Evolutionary conservation across 2,329 filamentous ascomycete species (phyloP), one percentile per base, ranked within the genome.

Genomic region (Cladophialophora carrionii): DNA sequence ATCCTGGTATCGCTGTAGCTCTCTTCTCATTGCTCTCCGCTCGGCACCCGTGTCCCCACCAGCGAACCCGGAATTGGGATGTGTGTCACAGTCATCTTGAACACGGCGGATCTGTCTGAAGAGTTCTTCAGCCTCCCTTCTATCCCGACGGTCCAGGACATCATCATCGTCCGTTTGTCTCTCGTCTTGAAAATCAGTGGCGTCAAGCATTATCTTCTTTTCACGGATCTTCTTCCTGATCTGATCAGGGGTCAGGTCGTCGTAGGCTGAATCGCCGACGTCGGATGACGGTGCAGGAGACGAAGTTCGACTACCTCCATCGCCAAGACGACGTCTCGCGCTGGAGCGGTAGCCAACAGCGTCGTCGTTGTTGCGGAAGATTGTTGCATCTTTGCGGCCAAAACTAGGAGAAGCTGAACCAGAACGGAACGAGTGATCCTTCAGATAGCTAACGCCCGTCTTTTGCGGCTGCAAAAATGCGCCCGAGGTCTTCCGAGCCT

Each of bases 361-460:
- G 71, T 96, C 92, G 72, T 96, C 92, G 71, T 98, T 95, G 75
- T 98, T 97, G 75, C 96, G 94, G 79, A 94, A 99, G 2, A 98
- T 90, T 0, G 95, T 99, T 2, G 90, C 95, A 79, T 99, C 95
- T 77, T 98, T 98, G 56, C 93, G 90, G 43, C 85, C 85, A 52
- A 80, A 80, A 52, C 82, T 82, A 56, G 83, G 79, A 1, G 84
- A 84, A 41, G 83, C 84, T 31, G 84, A 83, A 26, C 83, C 83
- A 17, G 87, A 86, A 63, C 88, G 87, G 83, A 99, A 96, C 0
- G 95, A 99, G 72, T 96, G 94, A 62, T 87, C 93, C 79, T 99
- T 99, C 72, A 98, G 85, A 73, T 98, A 98, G 79, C 94, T 98
- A 20, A 99, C 93, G n/a, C 95, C 95, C 10, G 95, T 98, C 79